Base-by-base conservation (phyloP, 1,139 yeast genomes). In the Suhomyces bolitotheri region DNA sequence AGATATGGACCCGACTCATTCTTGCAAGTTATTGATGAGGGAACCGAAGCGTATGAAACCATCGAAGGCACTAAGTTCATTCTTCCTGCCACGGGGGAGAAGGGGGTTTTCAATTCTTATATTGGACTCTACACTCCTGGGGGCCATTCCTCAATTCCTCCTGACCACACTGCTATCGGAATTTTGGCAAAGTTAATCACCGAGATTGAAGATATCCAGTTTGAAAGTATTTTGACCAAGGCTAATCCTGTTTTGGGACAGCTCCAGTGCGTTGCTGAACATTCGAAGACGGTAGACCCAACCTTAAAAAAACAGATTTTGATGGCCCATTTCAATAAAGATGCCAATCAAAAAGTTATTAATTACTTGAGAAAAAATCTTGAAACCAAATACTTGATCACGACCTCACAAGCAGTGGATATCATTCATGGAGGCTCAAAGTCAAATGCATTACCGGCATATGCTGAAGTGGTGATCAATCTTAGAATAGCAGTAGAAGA, bases 391-490 rank as follows among this genome's bases (percentile, higher is more conserved):
- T 78, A 66, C 48, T 56, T 78, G 19, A 64, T 82, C 34, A 66
- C 72, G 31, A 81, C 89, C 1, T 73, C 86, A 5, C 87, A 80
- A 52, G 86, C 89, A 0, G 67, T 76, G n/a, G 89, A 83, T 54
- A 66, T 80, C 8, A 65, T 83, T 32, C 48, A 60, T n/a, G 90
- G 90, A 7, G 92, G 92, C 13, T 73, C 73, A 27, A 83, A 83
- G 56, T 64, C 78, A 22, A 83, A 83, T 51, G 90, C 92, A 2
- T 64, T 85, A 39, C 95, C 95, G 1, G 94, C 85, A 51, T 69
- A 66, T 43, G 83, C 76, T 5, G 62, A 68, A 5, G 64, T 80
- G 14, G 54, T 70, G 33, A 68, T 82, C 27, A 81, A 82, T 56
- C 79, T 79, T 45, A 66, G 89, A 44, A 69, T 81, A 36, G 73